Evolutionary conservation across 1,284 basidiomycete species (phyloP), one percentile per base, ranked within the genome.

Genomic region (Porodaedalea pini): DNA sequence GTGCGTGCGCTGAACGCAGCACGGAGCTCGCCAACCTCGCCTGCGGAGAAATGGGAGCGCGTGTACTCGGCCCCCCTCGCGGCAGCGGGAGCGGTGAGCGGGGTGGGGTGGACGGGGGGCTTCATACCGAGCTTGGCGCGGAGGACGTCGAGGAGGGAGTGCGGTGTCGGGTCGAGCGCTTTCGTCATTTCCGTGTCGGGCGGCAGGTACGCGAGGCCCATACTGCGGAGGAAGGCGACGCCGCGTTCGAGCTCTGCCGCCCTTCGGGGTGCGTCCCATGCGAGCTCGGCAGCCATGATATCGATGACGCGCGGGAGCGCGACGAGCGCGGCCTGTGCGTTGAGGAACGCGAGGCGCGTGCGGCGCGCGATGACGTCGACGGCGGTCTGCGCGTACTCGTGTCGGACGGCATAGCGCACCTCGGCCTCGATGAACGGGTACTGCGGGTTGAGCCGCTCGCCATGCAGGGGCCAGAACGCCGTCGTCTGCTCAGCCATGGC

Each of bases 371-470:
- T 84, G 67, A 98, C 92, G 74, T 99, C 96, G 62, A 89, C 79
- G 5, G 93, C 91, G 17, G 88, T 95, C 57, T 86, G 81, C 0
- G 95, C 95, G 71, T 96, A 98, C 75, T 98, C 96, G 73, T 92
- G 80, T 47, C 86, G 86, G 40, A 89, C 82, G 1, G 94, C 95
- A 71, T 98, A 98, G 58, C 87, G 86, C 8, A 95, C 87, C 75
- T 98, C 96, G 2, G 92, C 94, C 71, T 98, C 94, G 68, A 98
- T 89, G 79, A 88, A 96, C 25, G 94, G 89, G 70, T 96, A 94
- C 51, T 83, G 79, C 4, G 82, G 75, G 43, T 80, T 81, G 31
- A 98, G 76, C n/a, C 88, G 81, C 59, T 81, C 79, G 36, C 94
- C 94, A 70, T 95, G 86, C 15, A 94, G 74, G 7, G 94, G 94